These are phyloP conservation scores for Aspergillus sp. DNA, from an alignment of 2,329 filamentous ascomycete genomes.

Conservation along the genomic window DNA sequence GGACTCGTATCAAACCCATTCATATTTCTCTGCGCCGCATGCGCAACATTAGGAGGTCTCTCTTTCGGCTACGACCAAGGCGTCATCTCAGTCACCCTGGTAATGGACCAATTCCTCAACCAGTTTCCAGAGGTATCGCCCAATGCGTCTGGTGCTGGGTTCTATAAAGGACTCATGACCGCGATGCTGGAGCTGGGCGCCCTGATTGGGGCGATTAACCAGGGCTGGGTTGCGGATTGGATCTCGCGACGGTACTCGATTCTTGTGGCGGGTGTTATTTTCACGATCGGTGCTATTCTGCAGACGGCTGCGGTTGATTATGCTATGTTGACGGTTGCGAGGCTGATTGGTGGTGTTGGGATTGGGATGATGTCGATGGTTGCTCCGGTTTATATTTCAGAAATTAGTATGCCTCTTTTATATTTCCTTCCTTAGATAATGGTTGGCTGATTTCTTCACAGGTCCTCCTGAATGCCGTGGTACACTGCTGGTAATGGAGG, in stretches of 20 bases:
- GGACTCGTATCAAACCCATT: conserved; percentile 47
- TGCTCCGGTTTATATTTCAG: conserved; percentile 50
- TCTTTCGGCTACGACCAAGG: conserved; percentile 48
- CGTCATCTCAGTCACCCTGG: conserved; percentile 45
- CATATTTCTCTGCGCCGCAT: conserved; percentile 48
- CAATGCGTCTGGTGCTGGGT: conserved; percentile 31
- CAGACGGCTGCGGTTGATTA: conserved; percentile 49
- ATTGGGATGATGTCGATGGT: conserved; percentile 49
- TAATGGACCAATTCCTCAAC: conserved; percentile 49
- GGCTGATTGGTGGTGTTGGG: conserved; percentile 48
- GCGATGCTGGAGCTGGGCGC: conserved; percentile 54
- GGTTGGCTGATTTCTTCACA: not conserved
- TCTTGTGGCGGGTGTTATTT: conserved; percentile 47
- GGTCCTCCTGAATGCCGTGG: conserved; percentile 45
- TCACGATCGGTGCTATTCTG: conserved; percentile 47
- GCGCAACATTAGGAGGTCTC: conserved; percentile 47
- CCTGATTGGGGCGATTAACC: conserved; percentile 41
- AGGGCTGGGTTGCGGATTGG: conserved; percentile 49
- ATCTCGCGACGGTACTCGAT: conserved; percentile 51
- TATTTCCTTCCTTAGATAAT: not conserved
- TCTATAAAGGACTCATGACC: conserved; percentile 44
- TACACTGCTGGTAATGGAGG: conserved; percentile 41
- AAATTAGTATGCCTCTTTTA: conserved; percentile 33
- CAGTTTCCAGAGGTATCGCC: conserved; percentile 42
- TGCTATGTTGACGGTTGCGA: conserved; percentile 47